Evolutionary conservation across 1,284 basidiomycete genomes (phyloP), one percentile per base, ranked within the genome.

Genomic region (Hemileia vastatrix): DNA sequence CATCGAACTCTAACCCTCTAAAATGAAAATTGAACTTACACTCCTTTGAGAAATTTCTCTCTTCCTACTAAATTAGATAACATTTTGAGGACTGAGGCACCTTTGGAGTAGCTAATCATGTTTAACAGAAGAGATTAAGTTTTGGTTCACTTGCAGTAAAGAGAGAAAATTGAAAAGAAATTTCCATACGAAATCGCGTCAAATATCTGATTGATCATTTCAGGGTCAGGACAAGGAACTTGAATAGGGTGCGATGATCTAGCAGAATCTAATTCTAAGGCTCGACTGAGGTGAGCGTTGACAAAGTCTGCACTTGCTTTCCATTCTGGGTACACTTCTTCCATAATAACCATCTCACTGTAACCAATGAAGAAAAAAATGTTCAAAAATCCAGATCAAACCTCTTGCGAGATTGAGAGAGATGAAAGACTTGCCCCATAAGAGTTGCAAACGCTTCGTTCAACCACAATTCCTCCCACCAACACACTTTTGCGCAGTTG

Each of bases 161-260:
- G 87, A 87, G 15, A 84, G 90, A 48, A 88, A 90, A 77, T 94
- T 93, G 21, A 51, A 52, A 44, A 27, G 23, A 54, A 32, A 40
- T 21, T 32, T 11, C 48, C 47, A 50, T 69, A 70, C 66, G 59
- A 90, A 63, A 92, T 79, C 4, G 82, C 80, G 72, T 93, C 90
- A 74, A 93, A 92, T 61, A 93, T 91, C 82, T 88, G 72, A 74
- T 87, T 87, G 70, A 92, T 87, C 74, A 87, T 83, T 72, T 88
- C 86, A 11, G 88, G 86, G 73, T 93, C 88, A 0, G 88, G 88
- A 71, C 87, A 90, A 6, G 87, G 86, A 19, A 96, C 90, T 77
- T 98, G 91, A 71, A 98, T 90, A 1, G 93, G 88, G 77, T 98
- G 94, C 32, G 90, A 93, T 13, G 91, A 94, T 13, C 88, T 80